Conservation (phyloP, 495 filamentous ascomycete species). For the Neohortaea acidophila region DNA sequence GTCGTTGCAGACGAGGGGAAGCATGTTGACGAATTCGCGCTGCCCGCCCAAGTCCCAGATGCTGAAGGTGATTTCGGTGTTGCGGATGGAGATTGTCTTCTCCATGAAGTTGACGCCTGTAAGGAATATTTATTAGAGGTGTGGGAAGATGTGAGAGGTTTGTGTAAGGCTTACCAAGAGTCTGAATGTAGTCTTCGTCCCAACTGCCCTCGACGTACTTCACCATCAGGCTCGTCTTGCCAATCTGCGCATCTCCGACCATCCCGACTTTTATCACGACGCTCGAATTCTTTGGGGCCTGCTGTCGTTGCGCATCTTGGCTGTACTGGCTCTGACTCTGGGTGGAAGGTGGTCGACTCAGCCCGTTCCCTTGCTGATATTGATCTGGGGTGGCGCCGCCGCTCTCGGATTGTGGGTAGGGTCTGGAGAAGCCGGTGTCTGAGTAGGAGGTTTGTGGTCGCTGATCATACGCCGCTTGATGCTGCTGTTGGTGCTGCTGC, state of each 20-base stretch:
- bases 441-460: constrained; percentile 30
- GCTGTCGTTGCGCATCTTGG: constrained; percentile 20
- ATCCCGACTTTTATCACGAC: constrained; percentile 99
- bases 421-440: constrained; percentile 27
- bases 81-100: constrained; percentile 97
- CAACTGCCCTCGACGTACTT: constrained; percentile 99
- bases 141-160: not conserved
- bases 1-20: constrained; percentile 95
- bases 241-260: constrained; percentile 98
- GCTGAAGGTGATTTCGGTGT: constrained; percentile 98
- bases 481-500: constrained; percentile 15
- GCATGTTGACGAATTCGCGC: constrained; percentile 98
- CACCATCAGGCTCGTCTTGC: constrained; percentile 97
- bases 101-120: constrained; percentile 97
- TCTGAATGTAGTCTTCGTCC: constrained; percentile 99
- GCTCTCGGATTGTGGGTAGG: constrained; percentile 21
- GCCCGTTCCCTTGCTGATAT: constrained; percentile 17
- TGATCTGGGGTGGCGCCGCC: constrained; percentile 21
- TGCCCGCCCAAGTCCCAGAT: constrained; percentile 99
- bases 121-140: not conserved
- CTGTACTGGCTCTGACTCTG: constrained; percentile 20
- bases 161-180: constrained; percentile 47
- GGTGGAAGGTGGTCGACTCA: constrained; percentile 17
- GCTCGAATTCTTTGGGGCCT: constrained; percentile 51
- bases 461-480: constrained; percentile 13